These are phyloP conservation scores for Medicago arabica DNA, from an alignment of 306 rosid genomes.

Conservation along the genomic window DNA sequence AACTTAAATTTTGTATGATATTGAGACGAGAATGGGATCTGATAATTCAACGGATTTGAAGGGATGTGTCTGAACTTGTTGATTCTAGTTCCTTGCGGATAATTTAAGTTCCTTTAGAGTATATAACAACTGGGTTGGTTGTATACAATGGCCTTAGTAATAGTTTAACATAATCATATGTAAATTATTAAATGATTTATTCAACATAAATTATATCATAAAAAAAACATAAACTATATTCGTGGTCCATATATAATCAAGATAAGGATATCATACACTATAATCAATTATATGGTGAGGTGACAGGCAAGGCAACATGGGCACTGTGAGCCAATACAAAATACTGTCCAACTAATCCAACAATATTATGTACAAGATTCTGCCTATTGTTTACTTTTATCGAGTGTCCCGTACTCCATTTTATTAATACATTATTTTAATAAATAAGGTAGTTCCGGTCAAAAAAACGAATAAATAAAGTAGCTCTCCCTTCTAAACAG, in stretches of 20 bases:
- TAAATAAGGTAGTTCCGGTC: not conserved
- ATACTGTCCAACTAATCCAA: not conserved
- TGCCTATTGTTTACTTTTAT: not conserved
- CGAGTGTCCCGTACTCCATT: not conserved
- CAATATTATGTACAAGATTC: not conserved
- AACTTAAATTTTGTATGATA: conserved; percentile 1
- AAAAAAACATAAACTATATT: no score
- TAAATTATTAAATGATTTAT: not conserved
- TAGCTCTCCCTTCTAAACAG: not conserved
- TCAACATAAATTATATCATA: not conserved
- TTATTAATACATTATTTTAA: not conserved
- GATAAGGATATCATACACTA: not conserved
- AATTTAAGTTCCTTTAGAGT: not conserved
- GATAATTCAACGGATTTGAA: not conserved
- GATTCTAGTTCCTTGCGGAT: not conserved
- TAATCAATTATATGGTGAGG: not conserved
- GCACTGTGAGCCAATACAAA: not conserved
- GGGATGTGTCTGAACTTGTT: not conserved
- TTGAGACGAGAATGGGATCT: conserved; percentile 18
- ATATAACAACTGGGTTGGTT: not conserved
- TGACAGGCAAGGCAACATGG: not conserved
- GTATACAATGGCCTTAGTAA: not conserved
- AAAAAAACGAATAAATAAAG: not conserved
- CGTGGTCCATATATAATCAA: not conserved
- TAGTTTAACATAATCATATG: not conserved